Evolutionary conservation across 805 yeast genomes (phyloP).

Genomic region (Ogataea ganodermae): DNA sequence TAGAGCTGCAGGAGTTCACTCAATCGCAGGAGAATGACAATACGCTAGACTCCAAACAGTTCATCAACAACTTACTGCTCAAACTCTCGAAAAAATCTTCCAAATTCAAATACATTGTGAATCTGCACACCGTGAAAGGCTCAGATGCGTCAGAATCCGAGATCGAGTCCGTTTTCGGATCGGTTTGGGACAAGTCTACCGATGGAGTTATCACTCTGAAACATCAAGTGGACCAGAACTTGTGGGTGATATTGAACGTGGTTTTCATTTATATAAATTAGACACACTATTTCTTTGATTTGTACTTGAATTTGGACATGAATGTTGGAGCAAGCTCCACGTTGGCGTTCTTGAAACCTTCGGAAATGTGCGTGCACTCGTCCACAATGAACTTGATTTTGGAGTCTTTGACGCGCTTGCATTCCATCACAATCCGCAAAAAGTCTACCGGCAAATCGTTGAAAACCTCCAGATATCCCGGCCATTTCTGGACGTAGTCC

Average conservation of each 20-base stretch:
- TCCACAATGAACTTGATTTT: slow-evolving; percentile 27
- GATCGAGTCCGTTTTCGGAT: slow-evolving; percentile 45
- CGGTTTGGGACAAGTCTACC: slow-evolving; percentile 55
- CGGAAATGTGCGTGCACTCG: slow-evolving; percentile 26
- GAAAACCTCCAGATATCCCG: slow-evolving; percentile 58
- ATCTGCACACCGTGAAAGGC: slow-evolving; percentile 39
- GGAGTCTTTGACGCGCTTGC: slow-evolving; percentile 40
- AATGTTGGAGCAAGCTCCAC: slow-evolving; percentile 18
- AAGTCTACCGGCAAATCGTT: slow-evolving; percentile 78
- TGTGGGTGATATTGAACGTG: slow-evolving; percentile 32
- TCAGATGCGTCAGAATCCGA: slow-evolving; percentile 30
- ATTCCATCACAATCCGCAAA: slow-evolving; percentile 60
- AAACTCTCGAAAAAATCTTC: slow-evolving; percentile 48
- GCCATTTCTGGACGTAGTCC: slow-evolving; percentile 44
- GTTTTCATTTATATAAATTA: slow-evolving; percentile 32
- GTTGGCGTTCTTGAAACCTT: slow-evolving; percentile 10
- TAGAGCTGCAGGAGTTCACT: slow-evolving; percentile 11
- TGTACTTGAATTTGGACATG: slow-evolving; percentile 21
- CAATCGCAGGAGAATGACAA: too few relatives aligned
- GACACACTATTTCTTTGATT: slow-evolving; percentile 8
- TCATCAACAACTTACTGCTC: slow-evolving; percentile 37
- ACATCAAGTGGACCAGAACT: slow-evolving; percentile 24
- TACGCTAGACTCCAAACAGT: slow-evolving; percentile 19
- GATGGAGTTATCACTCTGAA: slow-evolving; percentile 53
- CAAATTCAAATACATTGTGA: slow-evolving; percentile 57